Evolutionary conservation across 108 stramenopile species (phyloP).

Genomic region (Aurantiochytrium sp.): DNA sequence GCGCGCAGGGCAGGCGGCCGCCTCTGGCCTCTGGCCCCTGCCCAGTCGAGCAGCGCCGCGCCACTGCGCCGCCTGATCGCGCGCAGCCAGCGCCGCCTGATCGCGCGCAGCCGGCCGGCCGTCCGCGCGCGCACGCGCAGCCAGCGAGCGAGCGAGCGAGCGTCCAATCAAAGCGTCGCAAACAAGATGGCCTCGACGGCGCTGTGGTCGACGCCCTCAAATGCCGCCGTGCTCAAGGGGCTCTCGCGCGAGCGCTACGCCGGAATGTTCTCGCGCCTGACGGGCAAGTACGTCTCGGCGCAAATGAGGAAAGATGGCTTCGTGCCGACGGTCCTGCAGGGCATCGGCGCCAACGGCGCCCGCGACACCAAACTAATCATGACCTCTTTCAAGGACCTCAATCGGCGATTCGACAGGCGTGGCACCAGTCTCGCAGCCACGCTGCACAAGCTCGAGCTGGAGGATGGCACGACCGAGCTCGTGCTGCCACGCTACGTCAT

Average conservation of each 20-base stretch:
- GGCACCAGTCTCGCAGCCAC: neutral
- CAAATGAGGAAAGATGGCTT: neutral
- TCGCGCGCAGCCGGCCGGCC: too few relatives aligned
- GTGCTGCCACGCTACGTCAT: neutral
- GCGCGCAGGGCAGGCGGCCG: too few relatives aligned
- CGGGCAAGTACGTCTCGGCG: neutral
- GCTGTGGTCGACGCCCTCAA: neutral
- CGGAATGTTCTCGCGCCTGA: too few relatives aligned
- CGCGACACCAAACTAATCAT: neutral
- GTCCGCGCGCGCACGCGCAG: too few relatives aligned
- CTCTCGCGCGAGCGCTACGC: neutral
- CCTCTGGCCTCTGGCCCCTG: too few relatives aligned
- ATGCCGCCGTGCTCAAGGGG: neutral
- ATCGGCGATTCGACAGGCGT: neutral
- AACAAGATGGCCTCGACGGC: too few relatives aligned
- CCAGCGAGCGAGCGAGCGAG: too few relatives aligned
- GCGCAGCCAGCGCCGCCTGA: too few relatives aligned
- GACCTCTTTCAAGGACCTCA: neutral
- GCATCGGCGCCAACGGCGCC: neutral
- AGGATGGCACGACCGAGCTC: conserved; percentile 18
- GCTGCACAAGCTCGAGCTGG: neutral
- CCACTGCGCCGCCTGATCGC: too few relatives aligned
- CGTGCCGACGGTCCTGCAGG: neutral
- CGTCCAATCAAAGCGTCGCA: too few relatives aligned
- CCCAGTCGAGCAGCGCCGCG: too few relatives aligned